These are phyloP conservation scores for Ligustrum vulgare DNA, from an alignment of 257 asterid genomes.

Conservation along the genomic window DNA sequence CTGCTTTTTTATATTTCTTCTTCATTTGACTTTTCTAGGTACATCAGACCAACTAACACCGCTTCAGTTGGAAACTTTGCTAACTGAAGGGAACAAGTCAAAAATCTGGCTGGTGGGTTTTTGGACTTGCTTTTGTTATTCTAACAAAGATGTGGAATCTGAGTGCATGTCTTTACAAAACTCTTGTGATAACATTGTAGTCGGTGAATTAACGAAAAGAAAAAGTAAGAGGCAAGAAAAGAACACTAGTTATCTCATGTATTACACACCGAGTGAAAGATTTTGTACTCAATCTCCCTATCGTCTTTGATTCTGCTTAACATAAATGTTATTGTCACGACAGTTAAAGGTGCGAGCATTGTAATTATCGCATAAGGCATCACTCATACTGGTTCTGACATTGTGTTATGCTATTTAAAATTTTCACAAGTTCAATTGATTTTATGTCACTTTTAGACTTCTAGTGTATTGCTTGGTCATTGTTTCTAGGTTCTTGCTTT, in stretches of 20 bases:
- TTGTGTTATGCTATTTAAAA: background rate
- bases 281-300: background rate
- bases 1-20: constrained; percentile 10
- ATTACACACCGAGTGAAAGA: background rate
- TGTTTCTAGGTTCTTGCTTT: background rate
- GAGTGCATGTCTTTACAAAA: background rate
- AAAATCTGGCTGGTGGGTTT: constrained; percentile 94
- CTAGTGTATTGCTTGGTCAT: background rate
- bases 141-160: constrained; percentile 10
- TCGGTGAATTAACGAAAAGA: background rate
- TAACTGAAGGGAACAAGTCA: constrained; percentile 81
- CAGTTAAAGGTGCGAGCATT: background rate
- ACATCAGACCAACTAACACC: constrained; percentile 79
- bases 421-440: background rate
- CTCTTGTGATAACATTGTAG: constrained; percentile 7
- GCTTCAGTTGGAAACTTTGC: constrained; percentile 80
- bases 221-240: background rate
- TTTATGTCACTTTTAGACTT: background rate
- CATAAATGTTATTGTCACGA: background rate
- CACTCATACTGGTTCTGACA: background rate
- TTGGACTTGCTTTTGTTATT: constrained; percentile 36
- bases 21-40: constrained; percentile 45
- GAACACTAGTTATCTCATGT: background rate
- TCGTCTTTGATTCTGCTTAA: background rate
- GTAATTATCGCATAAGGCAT: background rate